phyloP scores from a whole-genome alignment of 306 rosid genomes.

The Inga laurina region DNA sequence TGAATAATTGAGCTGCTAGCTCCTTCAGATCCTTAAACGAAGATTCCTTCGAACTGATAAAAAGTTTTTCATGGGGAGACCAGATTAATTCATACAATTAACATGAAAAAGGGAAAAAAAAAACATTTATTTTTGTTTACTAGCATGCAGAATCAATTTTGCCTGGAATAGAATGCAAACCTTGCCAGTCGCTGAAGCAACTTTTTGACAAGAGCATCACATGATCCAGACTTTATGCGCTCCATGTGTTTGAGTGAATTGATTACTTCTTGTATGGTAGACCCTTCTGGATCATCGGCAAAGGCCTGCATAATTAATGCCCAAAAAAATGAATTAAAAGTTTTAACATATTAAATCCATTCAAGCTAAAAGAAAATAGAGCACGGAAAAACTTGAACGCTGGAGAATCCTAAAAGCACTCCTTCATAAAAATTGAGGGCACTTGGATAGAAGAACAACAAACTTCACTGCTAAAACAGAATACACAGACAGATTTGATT shows the following conservation, averaged over 20 bases:
- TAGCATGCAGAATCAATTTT: background rate
- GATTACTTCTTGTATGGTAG: slow-evolving; percentile 48
- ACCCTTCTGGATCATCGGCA: slow-evolving; percentile 74
- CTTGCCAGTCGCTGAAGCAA: slow-evolving; percentile 85
- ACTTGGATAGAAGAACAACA: background rate
- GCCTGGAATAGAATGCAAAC: slow-evolving; percentile 38
- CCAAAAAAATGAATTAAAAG: slow-evolving; percentile 9
- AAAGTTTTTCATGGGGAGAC: background rate
- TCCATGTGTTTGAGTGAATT: slow-evolving; percentile 77
- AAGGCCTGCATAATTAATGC: slow-evolving; percentile 45
- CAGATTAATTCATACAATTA: background rate
- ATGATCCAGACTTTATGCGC: slow-evolving; percentile 75
- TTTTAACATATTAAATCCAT: background rate
- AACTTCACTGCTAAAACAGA: background rate
- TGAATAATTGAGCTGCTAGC: slow-evolving; percentile 64
- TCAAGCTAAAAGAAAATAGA: slow-evolving; percentile 9
- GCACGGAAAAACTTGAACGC: background rate
- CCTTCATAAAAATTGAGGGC: background rate
- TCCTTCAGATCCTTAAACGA: slow-evolving; percentile 80
- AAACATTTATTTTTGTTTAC: background rate
- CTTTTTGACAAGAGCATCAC: slow-evolving; percentile 67
- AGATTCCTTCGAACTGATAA: slow-evolving; percentile 78
- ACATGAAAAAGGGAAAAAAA: background rate
- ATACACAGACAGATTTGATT: background rate
- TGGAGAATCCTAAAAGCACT: background rate